Percentiles rank a stretch among this genome's conserved stretches.
These are phyloP conservation scores for Vitellaria paradoxa DNA, from an alignment of 179 eudicot species.

Conservation along the genomic window DNA sequence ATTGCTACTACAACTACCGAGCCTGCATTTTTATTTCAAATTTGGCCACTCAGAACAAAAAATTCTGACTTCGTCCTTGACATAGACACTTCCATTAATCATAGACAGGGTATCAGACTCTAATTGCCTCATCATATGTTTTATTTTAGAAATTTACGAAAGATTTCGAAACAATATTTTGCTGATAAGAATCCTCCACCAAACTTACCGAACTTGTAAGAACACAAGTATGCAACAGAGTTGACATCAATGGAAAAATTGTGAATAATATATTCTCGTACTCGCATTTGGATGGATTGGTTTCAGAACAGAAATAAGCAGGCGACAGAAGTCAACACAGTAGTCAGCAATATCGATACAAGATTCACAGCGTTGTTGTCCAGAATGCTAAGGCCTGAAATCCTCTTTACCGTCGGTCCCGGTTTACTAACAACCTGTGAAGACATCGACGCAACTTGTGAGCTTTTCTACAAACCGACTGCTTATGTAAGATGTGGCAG, in stretches of 20 bases:
- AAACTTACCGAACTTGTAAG: neutral
- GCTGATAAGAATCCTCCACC: neutral
- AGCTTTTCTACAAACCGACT: neutral
- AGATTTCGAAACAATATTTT: too few species aligned
- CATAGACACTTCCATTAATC: too few species aligned
- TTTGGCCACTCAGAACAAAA: too few species aligned
- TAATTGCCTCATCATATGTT: too few species aligned
- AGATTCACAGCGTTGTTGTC: slow-evolving; percentile 87
- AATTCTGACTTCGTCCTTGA: too few species aligned
- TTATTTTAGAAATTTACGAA: too few species aligned
- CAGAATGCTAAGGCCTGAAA: slow-evolving; percentile 69
- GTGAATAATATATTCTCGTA: neutral
- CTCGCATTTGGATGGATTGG: neutral
- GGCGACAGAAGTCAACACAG: slow-evolving; percentile 57
- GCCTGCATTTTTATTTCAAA: too few species aligned
- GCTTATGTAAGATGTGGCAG: neutral
- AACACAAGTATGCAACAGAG: neutral
- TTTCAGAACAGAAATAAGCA: slow-evolving; percentile 56
- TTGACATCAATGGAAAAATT: neutral
- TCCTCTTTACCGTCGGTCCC: slow-evolving; percentile 81
- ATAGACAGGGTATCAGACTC: too few species aligned
- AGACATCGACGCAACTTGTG: neutral
- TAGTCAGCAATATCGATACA: slow-evolving; percentile 64
- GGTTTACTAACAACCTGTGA: slow-evolving; percentile 87
- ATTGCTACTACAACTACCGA: too few species aligned